Conservation (phyloP, 176 grass and related monocot species). For the Oryza brachyantha region DNA sequence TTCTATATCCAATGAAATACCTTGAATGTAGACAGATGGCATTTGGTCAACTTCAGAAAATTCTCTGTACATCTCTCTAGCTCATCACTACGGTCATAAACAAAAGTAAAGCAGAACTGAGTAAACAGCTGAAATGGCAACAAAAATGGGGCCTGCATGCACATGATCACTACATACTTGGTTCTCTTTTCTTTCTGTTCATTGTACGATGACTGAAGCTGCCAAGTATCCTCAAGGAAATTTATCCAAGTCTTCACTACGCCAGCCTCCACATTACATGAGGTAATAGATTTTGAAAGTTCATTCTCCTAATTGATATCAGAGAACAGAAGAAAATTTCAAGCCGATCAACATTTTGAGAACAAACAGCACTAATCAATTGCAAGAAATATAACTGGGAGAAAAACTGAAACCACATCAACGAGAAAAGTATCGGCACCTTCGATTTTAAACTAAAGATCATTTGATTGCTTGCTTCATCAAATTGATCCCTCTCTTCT, state of each 20-base stretch:
- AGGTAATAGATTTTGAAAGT: constrained; percentile 84
- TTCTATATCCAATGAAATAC: constrained; percentile 37
- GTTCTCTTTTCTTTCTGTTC: constrained; percentile 74
- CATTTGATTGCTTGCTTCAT: constrained; percentile 94
- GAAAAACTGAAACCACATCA: constrained; percentile 14
- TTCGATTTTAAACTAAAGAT: constrained; percentile 77
- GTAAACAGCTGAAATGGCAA: background rate
- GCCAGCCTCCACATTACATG: constrained; percentile 79
- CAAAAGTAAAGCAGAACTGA: constrained; percentile 34
- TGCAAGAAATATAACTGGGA: constrained; percentile 16
- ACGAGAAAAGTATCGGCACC: constrained; percentile 47
- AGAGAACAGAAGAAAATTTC: constrained; percentile 23
- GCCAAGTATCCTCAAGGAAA: constrained; percentile 98
- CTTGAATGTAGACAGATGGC: constrained; percentile 81
- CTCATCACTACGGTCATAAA: constrained; percentile 62
- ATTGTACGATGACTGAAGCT: constrained; percentile 69
- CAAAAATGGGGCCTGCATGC: background rate
- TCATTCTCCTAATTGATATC: constrained; percentile 67
- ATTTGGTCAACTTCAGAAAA: constrained; percentile 72
- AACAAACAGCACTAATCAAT: constrained; percentile 21
- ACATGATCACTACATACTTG: constrained; percentile 46
- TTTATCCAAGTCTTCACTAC: constrained; percentile 95
- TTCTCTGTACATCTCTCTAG: constrained; percentile 66
- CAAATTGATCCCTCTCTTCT: constrained; percentile 98
- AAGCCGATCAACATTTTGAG: constrained; percentile 9